Evolutionary conservation across 306 rosid genomes (phyloP), one percentile per base, ranked within the genome.

Genomic region (Hippophae tibetana): DNA sequence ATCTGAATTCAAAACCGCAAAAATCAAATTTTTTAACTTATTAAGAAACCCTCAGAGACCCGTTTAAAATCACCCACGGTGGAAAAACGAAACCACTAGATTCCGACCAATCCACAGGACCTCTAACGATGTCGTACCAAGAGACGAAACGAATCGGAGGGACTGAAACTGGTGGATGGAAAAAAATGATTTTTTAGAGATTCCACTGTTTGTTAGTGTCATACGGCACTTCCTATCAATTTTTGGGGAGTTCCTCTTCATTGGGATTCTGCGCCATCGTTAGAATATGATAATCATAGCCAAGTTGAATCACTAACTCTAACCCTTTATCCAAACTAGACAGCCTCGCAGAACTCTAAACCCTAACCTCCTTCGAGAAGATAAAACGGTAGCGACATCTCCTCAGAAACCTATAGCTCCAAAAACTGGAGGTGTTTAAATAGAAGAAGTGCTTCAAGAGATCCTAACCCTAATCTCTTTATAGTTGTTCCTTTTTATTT

Each of bases 171-270:
- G 71, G 80, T 3, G 80, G 85, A 73, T 78, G 84, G 71, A 63
- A 71, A 18, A 1, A 18, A 49, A 6, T 11, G 54, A 49, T 12
- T 41, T 62, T 43, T 47, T 10, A 6, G 6, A 42, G 60, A 10
- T 10, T 57, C 52, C 78, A 73, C 81, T 73, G 85, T 78, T 57
- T 72, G 74, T 80, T 47, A 68, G 90, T 90, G 94, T 86, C 97
- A 84, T 84, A 90, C 94, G 94, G 90, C 95, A 86, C 95, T 86
- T 90, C 97, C 95, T 86, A 86, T 84, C 95, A 68, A 65, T 72
- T 72, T 58, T 57, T 60, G 14, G 95, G 94, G 90, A 69, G 68
- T 60, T 61, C 74, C 61, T 90, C 94, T 67, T 90, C 97, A 86
- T 13, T 4, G 94, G 87, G 78, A 8, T n/a, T 14, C 10, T 12